A percentile compares a stretch with the other conserved stretches of the same genome.
Conservation (phyloP, 345 rosid genomes). For the Citrus medica region DNA sequence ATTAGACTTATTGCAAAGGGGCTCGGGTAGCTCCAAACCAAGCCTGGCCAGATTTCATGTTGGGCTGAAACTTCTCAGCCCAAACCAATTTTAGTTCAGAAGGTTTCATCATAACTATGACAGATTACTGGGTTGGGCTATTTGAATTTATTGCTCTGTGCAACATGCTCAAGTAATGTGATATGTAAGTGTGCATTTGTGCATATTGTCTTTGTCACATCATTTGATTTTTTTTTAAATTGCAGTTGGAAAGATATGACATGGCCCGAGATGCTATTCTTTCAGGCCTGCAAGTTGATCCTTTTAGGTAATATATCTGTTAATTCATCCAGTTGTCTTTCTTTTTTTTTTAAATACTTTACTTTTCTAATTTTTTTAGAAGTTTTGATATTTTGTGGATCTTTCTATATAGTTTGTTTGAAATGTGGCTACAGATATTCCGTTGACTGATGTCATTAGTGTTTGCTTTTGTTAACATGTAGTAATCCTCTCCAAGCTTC, state of each 20-base stretch:
- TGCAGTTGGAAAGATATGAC: conserved; percentile 89
- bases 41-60: neutral
- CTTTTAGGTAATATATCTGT: conserved; percentile 56
- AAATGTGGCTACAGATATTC: conserved; percentile 1
- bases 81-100: neutral
- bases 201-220: neutral
- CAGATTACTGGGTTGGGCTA: neutral
- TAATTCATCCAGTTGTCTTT: neutral
- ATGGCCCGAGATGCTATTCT: conserved; percentile 66
- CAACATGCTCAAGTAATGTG: neutral
- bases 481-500: conserved; percentile 75
- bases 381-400: neutral
- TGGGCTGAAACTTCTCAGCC: neutral
- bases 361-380: neutral
- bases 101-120: neutral
- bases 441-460: conserved; percentile 5
- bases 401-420: neutral
- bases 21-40: neutral
- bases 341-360: neutral
- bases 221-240: conserved; percentile 3
- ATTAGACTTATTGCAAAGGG: neutral
- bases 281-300: conserved; percentile 90
- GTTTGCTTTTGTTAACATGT: conserved; percentile 43
- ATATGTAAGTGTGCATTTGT: neutral
- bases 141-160: neutral